Base-by-base conservation (phyloP, 2,329 filamentous ascomycete genomes). In the Venturia asperata region DNA sequence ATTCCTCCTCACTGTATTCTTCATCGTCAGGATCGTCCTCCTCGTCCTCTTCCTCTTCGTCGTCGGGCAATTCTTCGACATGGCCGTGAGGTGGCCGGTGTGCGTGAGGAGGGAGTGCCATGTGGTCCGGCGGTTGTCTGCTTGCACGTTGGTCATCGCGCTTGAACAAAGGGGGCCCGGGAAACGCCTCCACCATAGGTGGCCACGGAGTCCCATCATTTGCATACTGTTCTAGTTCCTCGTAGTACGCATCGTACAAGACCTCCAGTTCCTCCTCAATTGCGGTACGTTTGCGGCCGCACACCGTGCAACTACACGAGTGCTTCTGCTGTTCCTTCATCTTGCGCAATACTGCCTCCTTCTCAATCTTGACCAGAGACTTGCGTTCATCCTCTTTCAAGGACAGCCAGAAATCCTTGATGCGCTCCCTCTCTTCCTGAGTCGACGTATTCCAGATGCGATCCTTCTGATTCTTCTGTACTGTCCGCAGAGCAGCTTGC, bases 241-340 rank as follows among this genome's bases (percentile, higher is more conserved):
- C 88, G 75, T 99, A 99, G 78, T 99, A 99, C 68, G 93, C 93
- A 79, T 99, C 94, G 77, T 99, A 99, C 15, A 99, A 84, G 21
- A 96, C 92, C 74, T 99, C 94, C 15, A 99, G 82, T 77, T 99
- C 94, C 78, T 99, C 94, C 77, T 99, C 94, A 70, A 99, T 99
- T 47, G 94, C 94, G 15, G 90, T 96, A 64, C 94, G 87, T 80
- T 99, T 99, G 69, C 94, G 86, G 64, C 94, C 94, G 76, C 94
- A 99, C 49, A 99, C 93, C 5, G 92, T 95, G 77, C 94, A 99
- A 75, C 92, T 97, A 81, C 94, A 99, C 2, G 93, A 97, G 76
- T 97, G 92, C 77, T 97, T 97, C 77, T 99, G 94, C 77, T 99
- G 94, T 77, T 99, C 94, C 82, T 99, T 99, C 94, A 99, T 99